These are phyloP conservation scores for Auricularia sp. DNA, from an alignment of 768 basidiomycete genomes.

Conservation along the genomic window DNA sequence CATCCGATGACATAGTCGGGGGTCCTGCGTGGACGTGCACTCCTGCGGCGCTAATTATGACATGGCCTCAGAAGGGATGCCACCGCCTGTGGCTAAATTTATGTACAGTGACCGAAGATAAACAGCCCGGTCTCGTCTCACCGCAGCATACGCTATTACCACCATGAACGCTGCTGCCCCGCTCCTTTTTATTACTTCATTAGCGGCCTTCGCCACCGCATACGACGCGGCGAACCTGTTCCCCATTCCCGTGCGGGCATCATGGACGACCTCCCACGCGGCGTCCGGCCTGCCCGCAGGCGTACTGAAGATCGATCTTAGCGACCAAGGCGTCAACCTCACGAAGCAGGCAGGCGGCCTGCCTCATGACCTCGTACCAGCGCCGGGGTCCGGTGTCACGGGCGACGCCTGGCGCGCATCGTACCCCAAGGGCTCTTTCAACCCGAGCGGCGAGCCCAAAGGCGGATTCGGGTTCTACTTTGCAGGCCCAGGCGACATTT, in stretches of 20 bases:
- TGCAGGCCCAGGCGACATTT: conserved; percentile 42
- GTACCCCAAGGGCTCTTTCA: conserved; percentile 51
- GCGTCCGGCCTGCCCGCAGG: conserved; percentile 6
- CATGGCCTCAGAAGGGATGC: too few species aligned
- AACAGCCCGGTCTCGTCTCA: too few species aligned
- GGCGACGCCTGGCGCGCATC: conserved; percentile 37
- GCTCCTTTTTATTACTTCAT: background rate
- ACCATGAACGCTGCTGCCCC: too few species aligned
- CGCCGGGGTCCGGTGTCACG: conserved; percentile 26
- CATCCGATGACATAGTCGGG: too few species aligned
- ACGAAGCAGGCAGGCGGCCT: conserved; percentile 27
- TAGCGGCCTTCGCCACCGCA: background rate
- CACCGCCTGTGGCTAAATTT: too few species aligned
- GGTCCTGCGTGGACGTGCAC: too few species aligned
- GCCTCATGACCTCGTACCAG: conserved; percentile 31
- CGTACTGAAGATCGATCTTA: conserved; percentile 25
- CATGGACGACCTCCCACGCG: conserved; percentile 38
- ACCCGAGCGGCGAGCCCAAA: conserved; percentile 33
- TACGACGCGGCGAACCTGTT: conserved; percentile 29
- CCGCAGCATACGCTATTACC: too few species aligned
- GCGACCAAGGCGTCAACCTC: conserved; percentile 36
- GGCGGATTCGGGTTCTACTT: conserved; percentile 70
- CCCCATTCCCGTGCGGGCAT: conserved; percentile 26
- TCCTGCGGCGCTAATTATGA: too few species aligned
- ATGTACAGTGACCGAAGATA: too few species aligned